A percentile compares a stretch with the other conserved stretches of the same genome.
phyloP scores from a whole-genome alignment of 352 stramenopile genomes.

The Phytophthora kernoviae region DNA sequence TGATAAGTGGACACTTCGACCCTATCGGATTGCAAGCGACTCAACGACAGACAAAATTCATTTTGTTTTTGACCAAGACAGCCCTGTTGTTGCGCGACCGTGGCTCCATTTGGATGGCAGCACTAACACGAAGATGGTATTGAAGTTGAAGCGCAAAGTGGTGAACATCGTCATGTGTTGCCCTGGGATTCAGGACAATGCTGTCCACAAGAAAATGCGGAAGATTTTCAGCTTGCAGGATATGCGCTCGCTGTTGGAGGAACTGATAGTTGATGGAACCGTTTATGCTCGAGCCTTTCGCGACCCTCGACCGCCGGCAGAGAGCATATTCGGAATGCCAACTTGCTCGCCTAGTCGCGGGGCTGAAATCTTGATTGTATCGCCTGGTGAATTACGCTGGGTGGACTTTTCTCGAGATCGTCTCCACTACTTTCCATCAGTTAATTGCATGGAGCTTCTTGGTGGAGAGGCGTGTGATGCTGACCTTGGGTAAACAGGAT shows the following conservation, averaged over 20 bases:
- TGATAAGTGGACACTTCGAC: constrained; percentile 64
- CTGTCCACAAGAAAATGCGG: constrained; percentile 72
- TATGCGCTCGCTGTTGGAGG: constrained; percentile 66
- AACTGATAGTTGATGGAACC: constrained; percentile 64
- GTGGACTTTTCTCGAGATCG: constrained; percentile 53
- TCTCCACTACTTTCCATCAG: constrained; percentile 75
- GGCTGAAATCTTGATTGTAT: constrained; percentile 23
- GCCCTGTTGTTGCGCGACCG: constrained; percentile 56
- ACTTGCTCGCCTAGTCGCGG: constrained; percentile 7
- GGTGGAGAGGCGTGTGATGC: constrained; percentile 62
- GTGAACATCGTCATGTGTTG: constrained; percentile 82
- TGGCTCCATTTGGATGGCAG: constrained; percentile 82
- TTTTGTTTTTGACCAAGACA: constrained; percentile 74
- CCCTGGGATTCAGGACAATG: constrained; percentile 66
- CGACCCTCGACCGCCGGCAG: constrained; percentile 7
- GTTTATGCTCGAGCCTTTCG: constrained; percentile 59
- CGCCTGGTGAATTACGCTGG: constrained; percentile 50
- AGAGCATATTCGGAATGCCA: constrained; percentile 41
- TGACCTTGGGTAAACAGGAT: constrained; percentile 37
- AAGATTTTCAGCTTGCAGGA: constrained; percentile 76
- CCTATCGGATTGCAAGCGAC: constrained; percentile 55
- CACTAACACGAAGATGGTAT: constrained; percentile 52
- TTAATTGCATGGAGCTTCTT: constrained; percentile 82
- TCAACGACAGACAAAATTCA: constrained; percentile 62
- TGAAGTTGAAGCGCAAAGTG: constrained; percentile 77